These are phyloP conservation scores for Xylaria sp. DNA, from an alignment of 2,329 filamentous ascomycete species.

Conservation along the genomic window DNA sequence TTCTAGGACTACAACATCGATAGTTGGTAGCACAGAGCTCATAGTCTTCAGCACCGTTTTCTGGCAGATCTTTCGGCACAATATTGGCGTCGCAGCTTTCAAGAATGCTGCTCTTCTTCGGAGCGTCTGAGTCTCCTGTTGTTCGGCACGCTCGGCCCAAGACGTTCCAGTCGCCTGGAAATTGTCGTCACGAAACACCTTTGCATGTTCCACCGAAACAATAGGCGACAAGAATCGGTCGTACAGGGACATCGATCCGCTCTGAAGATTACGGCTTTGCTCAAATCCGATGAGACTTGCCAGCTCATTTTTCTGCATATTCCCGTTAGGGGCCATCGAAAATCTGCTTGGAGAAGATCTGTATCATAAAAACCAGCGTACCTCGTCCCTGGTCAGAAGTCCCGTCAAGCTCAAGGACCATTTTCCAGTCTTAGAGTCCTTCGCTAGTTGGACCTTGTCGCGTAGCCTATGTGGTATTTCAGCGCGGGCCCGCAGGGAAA, in stretches of 20 bases:
- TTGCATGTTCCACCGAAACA: neutral
- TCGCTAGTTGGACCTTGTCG: neutral
- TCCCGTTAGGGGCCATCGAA: neutral
- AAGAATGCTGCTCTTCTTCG: neutral
- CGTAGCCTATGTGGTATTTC: neutral
- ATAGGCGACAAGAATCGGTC: neutral
- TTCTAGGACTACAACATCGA: neutral
- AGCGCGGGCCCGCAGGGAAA: neutral
- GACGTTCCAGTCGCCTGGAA: neutral
- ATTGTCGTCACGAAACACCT: neutral
- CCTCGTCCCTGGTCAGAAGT: neutral
- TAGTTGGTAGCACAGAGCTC: neutral
- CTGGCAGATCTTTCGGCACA: neutral
- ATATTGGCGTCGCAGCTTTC: neutral
- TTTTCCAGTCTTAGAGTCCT: neutral
- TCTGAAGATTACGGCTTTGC: neutral
- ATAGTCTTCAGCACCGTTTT: neutral
- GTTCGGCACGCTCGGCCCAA: neutral
- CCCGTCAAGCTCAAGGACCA: neutral
- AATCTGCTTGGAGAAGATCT: neutral
- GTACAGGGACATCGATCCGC: neutral
- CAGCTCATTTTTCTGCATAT: neutral
- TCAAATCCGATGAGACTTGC: neutral
- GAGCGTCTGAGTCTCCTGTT: neutral
- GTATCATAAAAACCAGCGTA: neutral